These are phyloP conservation scores for Talaromyces atroroseus DNA, from an alignment of 2,329 filamentous ascomycete genomes.

Conservation along the genomic window DNA sequence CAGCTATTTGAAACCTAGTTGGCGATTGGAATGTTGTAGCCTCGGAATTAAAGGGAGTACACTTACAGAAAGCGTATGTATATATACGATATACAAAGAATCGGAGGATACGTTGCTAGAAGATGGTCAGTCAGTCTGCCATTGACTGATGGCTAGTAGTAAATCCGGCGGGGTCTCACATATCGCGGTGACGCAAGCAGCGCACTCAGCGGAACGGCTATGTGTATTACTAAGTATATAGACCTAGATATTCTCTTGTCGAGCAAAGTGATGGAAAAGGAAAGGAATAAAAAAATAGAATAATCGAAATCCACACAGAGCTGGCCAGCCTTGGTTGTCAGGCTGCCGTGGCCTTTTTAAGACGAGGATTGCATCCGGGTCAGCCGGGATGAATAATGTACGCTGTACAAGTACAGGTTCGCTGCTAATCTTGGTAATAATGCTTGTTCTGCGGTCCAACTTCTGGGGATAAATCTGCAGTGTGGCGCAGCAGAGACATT, in stretches of 20 bases:
- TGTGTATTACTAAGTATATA: no score
- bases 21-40: background rate
- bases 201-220: background rate
- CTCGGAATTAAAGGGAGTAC: background rate
- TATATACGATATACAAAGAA: background rate
- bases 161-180: background rate
- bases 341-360: background rate
- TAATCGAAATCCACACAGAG: no score
- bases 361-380: background rate
- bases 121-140: background rate
- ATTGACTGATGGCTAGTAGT: background rate
- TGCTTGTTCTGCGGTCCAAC: background rate
- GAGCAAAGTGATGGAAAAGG: background rate
- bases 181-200: background rate
- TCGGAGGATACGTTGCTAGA: background rate
- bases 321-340: background rate
- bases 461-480: background rate
- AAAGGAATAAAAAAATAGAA: background rate
- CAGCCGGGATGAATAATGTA: slow-evolving; percentile 1
- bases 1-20: slow-evolving; percentile 6
- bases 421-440: background rate
- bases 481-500: slow-evolving; percentile 9
- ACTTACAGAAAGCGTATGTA: slow-evolving; percentile 5
- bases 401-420: no score
- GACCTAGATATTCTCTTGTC: no score